A percentile compares a stretch with the other conserved stretches of the same genome.
These are phyloP conservation scores for Nematodospora valgi DNA, from an alignment of 805 yeast species.

Conservation along the genomic window DNA sequence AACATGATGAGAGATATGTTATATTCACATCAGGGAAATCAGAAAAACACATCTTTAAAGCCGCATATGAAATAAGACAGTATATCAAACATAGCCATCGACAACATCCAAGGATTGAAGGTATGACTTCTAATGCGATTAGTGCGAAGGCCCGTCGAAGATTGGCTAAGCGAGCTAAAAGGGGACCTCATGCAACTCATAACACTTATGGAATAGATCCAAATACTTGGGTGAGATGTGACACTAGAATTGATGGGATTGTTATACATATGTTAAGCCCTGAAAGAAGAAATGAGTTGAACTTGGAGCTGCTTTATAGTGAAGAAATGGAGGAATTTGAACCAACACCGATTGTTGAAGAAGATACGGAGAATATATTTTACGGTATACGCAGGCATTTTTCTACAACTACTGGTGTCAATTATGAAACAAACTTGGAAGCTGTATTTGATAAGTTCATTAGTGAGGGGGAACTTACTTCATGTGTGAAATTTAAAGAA, in stretches of 20 bases:
- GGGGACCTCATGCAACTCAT: conserved; percentile 49
- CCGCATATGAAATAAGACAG: conserved; percentile 56
- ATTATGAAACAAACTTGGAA: background rate
- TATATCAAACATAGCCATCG: conserved; percentile 49
- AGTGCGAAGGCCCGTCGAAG: conserved; percentile 36
- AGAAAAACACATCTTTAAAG: conserved; percentile 69
- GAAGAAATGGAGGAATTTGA: conserved; percentile 11
- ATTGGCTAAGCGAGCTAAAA: conserved; percentile 50
- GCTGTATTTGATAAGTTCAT: conserved; percentile 3
- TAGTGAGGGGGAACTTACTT: background rate
- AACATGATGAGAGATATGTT: conserved; percentile 25
- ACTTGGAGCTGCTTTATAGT: conserved; percentile 70
- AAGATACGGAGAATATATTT: conserved; percentile 35
- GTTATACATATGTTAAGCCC: conserved; percentile 71
- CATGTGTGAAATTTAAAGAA: background rate
- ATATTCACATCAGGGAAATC: conserved; percentile 75
- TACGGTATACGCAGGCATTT: conserved; percentile 37
- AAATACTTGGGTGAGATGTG: conserved; percentile 83
- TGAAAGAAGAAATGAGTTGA: conserved; percentile 62
- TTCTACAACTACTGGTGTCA: conserved; percentile 34
- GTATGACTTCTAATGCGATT: conserved; percentile 58
- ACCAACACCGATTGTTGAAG: background rate
- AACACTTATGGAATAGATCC: conserved; percentile 54
- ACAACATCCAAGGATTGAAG: conserved; percentile 59
- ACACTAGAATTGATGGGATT: conserved; percentile 59